Evolutionary conservation across 176 grass and related monocot species (phyloP).

Genomic region (Melocanna baccifera): DNA sequence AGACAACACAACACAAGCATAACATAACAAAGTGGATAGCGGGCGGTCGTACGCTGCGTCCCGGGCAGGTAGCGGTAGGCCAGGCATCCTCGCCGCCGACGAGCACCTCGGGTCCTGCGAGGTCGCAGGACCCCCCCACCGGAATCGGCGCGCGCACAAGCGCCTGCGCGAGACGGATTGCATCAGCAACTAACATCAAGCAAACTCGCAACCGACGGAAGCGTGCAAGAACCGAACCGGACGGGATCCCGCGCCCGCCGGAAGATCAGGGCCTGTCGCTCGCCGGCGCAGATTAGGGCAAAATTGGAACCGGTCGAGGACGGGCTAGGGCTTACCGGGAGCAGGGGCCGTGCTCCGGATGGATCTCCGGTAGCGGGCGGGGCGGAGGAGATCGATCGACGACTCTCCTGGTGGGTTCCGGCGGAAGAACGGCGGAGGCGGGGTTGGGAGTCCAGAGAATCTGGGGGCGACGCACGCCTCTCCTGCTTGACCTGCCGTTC

Average conservation of each 20-base stretch:
- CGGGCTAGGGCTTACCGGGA: background rate
- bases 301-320: background rate
- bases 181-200: background rate
- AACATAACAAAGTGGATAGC: background rate
- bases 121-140: background rate
- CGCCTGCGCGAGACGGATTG: background rate
- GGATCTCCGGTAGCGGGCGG: background rate
- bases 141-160: background rate
- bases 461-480: background rate
- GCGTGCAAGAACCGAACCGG: background rate
- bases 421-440: background rate
- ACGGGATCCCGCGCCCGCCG: background rate
- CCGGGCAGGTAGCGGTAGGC: slow-evolving; percentile 32
- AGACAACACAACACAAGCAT: background rate
- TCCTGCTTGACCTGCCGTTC: background rate
- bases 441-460: background rate
- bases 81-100: slow-evolving; percentile 31
- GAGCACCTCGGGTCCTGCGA: slow-evolving; percentile 2
- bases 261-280: background rate
- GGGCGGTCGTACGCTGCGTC: slow-evolving; percentile 4
- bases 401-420: background rate
- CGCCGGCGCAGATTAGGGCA: background rate
- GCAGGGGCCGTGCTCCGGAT: background rate
- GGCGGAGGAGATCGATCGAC: background rate
- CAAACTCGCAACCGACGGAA: background rate